A percentile compares a stretch with the other conserved stretches of the same genome.
Conservation (phyloP, 2,329 filamentous ascomycete species). For the Fusarium algeriense region DNA sequence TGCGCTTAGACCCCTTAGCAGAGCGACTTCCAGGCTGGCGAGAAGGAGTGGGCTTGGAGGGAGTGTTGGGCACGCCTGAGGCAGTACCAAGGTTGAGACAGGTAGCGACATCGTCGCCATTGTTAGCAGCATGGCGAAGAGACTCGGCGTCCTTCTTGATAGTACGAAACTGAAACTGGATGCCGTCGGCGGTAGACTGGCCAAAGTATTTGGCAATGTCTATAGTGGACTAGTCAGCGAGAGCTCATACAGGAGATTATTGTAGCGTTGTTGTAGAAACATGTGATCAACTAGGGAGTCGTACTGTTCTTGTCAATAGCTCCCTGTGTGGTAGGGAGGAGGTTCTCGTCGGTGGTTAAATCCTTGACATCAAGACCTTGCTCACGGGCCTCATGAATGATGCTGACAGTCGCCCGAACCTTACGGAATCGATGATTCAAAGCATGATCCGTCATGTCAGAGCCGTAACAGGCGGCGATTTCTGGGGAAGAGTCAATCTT, state of each 20-base stretch:
- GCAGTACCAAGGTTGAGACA: slow-evolving; percentile 50
- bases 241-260: neutral
- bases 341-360: slow-evolving; percentile 52
- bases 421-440: slow-evolving; percentile 66
- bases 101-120: slow-evolving; percentile 60
- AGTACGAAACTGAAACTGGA: slow-evolving; percentile 70
- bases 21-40: slow-evolving; percentile 43
- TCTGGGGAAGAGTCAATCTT: slow-evolving; percentile 56
- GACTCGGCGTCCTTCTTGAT: slow-evolving; percentile 66
- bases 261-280: neutral
- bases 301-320: slow-evolving; percentile 58
- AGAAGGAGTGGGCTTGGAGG: slow-evolving; percentile 45
- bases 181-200: slow-evolving; percentile 67
- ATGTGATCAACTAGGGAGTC: slow-evolving; percentile 23
- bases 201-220: slow-evolving; percentile 72
- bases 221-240: slow-evolving; percentile 46
- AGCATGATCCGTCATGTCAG: slow-evolving; percentile 61
- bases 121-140: slow-evolving; percentile 59
- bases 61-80: slow-evolving; percentile 47
- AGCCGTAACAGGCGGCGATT: slow-evolving; percentile 62
- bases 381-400: slow-evolving; percentile 53
- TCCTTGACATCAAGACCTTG: slow-evolving; percentile 58
- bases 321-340: slow-evolving; percentile 55
- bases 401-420: slow-evolving; percentile 57
- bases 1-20: slow-evolving; percentile 48